These are phyloP conservation scores for Mycena haematopus DNA, from an alignment of 768 basidiomycete species.

Conservation along the genomic window DNA sequence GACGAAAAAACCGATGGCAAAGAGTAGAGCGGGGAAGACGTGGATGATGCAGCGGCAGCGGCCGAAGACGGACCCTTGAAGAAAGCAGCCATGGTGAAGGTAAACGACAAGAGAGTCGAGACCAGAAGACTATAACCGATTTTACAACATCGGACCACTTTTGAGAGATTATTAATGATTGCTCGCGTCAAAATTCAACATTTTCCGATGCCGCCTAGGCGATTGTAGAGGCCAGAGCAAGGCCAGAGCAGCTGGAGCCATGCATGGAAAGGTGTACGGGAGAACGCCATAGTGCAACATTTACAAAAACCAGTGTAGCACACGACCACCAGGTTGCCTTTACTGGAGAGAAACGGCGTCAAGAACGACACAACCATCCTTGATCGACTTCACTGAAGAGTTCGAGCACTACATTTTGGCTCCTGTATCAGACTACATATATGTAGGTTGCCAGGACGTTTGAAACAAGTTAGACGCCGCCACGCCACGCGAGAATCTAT, in stretches of 20 bases:
- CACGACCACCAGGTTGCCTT: no score
- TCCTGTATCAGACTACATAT: no score
- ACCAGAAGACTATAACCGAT: background rate
- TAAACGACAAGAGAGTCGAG: constrained; percentile 2
- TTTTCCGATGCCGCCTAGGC: background rate
- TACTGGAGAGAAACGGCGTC: no score
- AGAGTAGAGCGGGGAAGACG: constrained; percentile 40
- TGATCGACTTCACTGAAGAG: no score
- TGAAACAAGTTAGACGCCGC: background rate
- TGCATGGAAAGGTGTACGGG: no score
- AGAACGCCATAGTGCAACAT: no score
- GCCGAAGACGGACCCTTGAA: constrained; percentile 37
- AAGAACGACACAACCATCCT: no score
- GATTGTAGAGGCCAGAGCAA: background rate
- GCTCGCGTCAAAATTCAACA: background rate
- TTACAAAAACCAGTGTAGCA: no score
- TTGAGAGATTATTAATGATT: constrained; percentile 6
- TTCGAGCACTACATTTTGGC: no score
- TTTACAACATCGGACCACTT: constrained; percentile 18
- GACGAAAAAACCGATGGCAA: constrained; percentile 45
- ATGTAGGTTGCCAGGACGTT: background rate
- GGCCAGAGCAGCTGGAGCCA: background rate
- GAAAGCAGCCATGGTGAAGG: constrained; percentile 40
- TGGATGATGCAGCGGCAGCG: constrained; percentile 44
- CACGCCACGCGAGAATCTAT: background rate